phyloP scores from a whole-genome alignment of 768 basidiomycete species.

The Hemileccinum impolitum region DNA sequence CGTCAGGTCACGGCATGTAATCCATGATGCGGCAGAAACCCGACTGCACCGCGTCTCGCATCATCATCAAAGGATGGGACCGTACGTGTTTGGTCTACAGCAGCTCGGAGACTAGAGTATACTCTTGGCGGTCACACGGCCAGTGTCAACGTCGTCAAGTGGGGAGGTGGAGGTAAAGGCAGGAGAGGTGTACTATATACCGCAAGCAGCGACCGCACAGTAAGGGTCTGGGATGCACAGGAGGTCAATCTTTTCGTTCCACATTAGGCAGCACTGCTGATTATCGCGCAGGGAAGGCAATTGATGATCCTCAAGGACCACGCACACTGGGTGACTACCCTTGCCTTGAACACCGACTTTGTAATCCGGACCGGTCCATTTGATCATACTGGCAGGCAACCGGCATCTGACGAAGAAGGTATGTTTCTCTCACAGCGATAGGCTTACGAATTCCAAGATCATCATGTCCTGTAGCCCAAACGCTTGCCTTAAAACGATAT shows the following conservation, averaged over 20 bases:
- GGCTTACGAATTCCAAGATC: not conserved
- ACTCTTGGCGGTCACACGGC: constrained; percentile 92
- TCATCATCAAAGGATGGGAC: constrained; percentile 96
- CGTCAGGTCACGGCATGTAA: constrained; percentile 2
- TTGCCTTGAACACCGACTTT: constrained; percentile 94
- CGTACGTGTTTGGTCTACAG: constrained; percentile 89
- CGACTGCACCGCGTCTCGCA: constrained; percentile 77
- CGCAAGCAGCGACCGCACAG: constrained; percentile 90
- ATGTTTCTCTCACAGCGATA: constrained; percentile 7
- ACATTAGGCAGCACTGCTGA: constrained; percentile 1
- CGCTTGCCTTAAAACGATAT: constrained; percentile 75
- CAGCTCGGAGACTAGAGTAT: constrained; percentile 70
- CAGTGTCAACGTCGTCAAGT: constrained; percentile 91
- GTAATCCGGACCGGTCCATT: constrained; percentile 93
- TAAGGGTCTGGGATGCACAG: constrained; percentile 91
- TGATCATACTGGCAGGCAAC: constrained; percentile 80
- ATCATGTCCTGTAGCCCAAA: constrained; percentile 51
- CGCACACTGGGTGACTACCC: constrained; percentile 98
- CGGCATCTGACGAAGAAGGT: constrained; percentile 83
- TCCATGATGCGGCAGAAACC: constrained; percentile 50
- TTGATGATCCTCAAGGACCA: constrained; percentile 89
- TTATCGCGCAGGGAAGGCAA: constrained; percentile 63
- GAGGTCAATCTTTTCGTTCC: constrained; percentile 43
- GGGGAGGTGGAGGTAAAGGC: constrained; percentile 81
- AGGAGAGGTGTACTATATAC: constrained; percentile 83